Evolutionary conservation across 306 rosid genomes (phyloP), one percentile per base, ranked within the genome.

Genomic region (Alnus rubra): DNA sequence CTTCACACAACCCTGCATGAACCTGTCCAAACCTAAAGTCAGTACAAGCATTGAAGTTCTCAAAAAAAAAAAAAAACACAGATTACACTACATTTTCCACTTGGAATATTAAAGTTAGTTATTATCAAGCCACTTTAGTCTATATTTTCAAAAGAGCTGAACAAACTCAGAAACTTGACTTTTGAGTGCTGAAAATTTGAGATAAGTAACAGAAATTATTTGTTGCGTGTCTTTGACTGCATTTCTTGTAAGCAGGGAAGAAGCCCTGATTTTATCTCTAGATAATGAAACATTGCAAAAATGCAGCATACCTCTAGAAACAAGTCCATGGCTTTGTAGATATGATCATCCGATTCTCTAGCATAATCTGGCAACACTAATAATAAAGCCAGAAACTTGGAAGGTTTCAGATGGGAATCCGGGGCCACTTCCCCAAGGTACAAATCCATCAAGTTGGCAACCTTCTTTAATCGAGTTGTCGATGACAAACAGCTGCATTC

Each of bases 391-490:
- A 80, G 79, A 51, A 91, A 90, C 71, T 91, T 88, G 14, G 77
- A 84, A 80, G 89, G 80, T 76, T 80, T 85, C 64, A 93, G 82
- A 78, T 78, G 79, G 9, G 86, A 84, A 91, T 93, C 98, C 13
- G 91, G 84, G 55, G 98, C 91, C 60, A 89, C 92, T 88, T 93
- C 98, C 16, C 76, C 80, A 15, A 91, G 87, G 83, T 86, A 93
- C 39, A 73, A 84, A 62, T 88, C 97, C 79, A 91, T 74, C 89
- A 88, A 67, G 65, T 54, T 81, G 11, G 45, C 77, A 16, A 90
- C 95, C 80, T 84, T 93, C 72, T 65, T 86, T n/a, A 85, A 71
- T 47, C 56, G 74, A 62, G 58, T 80, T 31, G 18, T 79, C 5
- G 73, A 73, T 64, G 79, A 53, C 70, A 56, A 87, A 55, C 31